Evolutionary conservation across 495 filamentous ascomycete genomes (phyloP), one percentile per base, ranked within the genome.

Genomic region (Penicillium paxilli): DNA sequence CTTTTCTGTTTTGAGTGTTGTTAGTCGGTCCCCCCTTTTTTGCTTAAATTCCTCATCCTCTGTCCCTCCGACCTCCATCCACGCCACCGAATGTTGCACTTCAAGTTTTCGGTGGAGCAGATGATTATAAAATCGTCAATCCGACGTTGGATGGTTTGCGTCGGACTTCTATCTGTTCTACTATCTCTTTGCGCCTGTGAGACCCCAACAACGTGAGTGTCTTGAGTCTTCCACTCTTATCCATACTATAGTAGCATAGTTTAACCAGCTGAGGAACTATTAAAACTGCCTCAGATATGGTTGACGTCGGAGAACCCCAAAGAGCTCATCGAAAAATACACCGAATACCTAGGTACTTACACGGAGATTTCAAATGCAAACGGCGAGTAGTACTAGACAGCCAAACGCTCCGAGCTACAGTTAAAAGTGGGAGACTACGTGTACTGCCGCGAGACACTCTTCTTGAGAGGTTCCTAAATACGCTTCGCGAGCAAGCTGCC

Each of bases 231-330:
- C 37, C 16, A 26, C n/a, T 28, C 6, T 41, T 14, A 21, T 49
- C 19, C 47, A 19, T 33, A 17, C 47, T 49, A n/a, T 49, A 22
- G n/a, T n/a, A n/a, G n/a, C n/a, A n/a, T n/a, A n/a, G n/a, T n/a
- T n/a, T n/a, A n/a, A n/a, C n/a, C n/a, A n/a, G n/a, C n/a, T n/a
- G n/a, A n/a, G n/a, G n/a, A n/a, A n/a, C n/a, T n/a, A n/a, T n/a
- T n/a, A n/a, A n/a, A n/a, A n/a, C n/a, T n/a, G n/a, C n/a, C n/a
- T 26, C 47, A 50, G 28, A 41, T 50, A 12, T 41, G 47, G 47
- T 50, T 50, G 12, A 50, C 47, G 11, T 50, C n/a, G 19, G 47
- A 50, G 26, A 35, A 50, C 22, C 47, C 47, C n/a, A 12, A 19
- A 40, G 17, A n/a, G 21, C 47, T 50, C 19, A 22, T 50, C 23